Evolutionary conservation across 225 moss, liverwort and hornwort species (phyloP).

Genomic region (Lunularia cruciata): DNA sequence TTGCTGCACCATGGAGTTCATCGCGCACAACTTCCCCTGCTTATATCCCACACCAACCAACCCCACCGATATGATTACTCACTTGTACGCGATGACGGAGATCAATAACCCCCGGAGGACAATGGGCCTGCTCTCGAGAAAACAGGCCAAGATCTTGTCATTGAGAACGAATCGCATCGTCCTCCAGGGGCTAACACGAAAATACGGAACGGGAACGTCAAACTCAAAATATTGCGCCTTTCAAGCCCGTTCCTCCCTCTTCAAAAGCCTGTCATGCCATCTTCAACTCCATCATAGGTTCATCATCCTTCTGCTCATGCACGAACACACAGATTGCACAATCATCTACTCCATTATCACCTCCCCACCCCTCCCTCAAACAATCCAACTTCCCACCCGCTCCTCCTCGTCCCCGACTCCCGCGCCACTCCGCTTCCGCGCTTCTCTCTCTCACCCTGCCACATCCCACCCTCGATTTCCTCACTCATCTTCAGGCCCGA

Average conservation of each 20-base stretch:
- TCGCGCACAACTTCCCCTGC: neutral
- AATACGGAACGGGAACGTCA: neutral
- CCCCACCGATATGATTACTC: conserved; percentile 1
- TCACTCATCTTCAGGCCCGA: neutral
- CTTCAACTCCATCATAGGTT: conserved; percentile 27
- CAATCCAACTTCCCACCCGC: neutral
- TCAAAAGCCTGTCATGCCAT: conserved; percentile 20
- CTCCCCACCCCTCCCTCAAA: conserved; percentile 5
- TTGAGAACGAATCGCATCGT: conserved; percentile 13
- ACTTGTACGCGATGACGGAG: neutral
- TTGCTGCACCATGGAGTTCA: conserved; percentile 22
- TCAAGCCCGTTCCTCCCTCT: neutral
- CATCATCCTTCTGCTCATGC: conserved; percentile 20
- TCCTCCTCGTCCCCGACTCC: neutral
- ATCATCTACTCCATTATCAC: conserved; percentile 30
- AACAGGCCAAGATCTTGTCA: neutral
- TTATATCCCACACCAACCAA: neutral
- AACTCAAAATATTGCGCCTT: conserved; percentile 3
- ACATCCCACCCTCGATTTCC: conserved; percentile 18
- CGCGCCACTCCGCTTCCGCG: neutral
- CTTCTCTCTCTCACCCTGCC: neutral
- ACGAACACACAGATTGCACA: conserved; percentile 34
- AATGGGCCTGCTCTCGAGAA: conserved; percentile 14
- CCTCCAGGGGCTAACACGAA: conserved; percentile 17
- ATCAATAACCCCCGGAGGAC: conserved; percentile 23